Evolutionary conservation across 768 basidiomycete genomes (phyloP), one percentile per base, ranked within the genome.

Genomic region (Auricularia cornea): DNA sequence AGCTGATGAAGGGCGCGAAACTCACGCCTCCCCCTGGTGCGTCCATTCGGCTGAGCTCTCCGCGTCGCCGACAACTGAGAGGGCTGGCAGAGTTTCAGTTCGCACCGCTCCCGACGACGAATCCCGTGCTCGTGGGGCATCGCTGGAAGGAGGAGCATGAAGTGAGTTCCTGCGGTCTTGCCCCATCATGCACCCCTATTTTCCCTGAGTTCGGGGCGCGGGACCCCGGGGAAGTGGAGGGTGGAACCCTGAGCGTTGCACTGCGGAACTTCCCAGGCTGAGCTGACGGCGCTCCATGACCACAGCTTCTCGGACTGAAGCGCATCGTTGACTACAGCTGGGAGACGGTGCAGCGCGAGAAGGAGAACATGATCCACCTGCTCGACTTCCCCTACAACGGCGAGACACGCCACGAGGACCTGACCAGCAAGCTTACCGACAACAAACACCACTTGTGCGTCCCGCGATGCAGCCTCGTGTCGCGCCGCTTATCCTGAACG

Each of bases 311-410:
- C 60, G 83, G 83, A 16, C 73, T 81, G 41, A 69, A 72, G 67
- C 70, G 69, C 51, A 77, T 82, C 63, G 78, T 83, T 59, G 77
- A 82, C 65, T 73, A 76, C 64, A 82, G 80, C 71, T 84, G 83
- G 83, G 74, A 80, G 62, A 74, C 76, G 2, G 80, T 83, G 32
- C 78, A 31, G 51, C 64, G 63, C 59, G 26, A 41, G 33, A 28
- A 29, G 26, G 29, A 11, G 12, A 77, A 80, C 64, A 72, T 83
- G 62, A 75, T 83, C 32, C 81, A 83, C 65, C 70, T 84, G 26
- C 72, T 83, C 28, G 79, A 83, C 68, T 84, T 83, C 68, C 83
- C 83, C 8, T 83, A 82, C 68, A 83, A 83, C 66, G 82, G 82
- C 33, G 83, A 83, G 67, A 83, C 82, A 8, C 72, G 77, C 14